A percentile compares a stretch with the other conserved stretches of the same genome.
Evolutionary conservation across 768 basidiomycete genomes (phyloP).

Genomic region (Saitozyma podzolica): DNA sequence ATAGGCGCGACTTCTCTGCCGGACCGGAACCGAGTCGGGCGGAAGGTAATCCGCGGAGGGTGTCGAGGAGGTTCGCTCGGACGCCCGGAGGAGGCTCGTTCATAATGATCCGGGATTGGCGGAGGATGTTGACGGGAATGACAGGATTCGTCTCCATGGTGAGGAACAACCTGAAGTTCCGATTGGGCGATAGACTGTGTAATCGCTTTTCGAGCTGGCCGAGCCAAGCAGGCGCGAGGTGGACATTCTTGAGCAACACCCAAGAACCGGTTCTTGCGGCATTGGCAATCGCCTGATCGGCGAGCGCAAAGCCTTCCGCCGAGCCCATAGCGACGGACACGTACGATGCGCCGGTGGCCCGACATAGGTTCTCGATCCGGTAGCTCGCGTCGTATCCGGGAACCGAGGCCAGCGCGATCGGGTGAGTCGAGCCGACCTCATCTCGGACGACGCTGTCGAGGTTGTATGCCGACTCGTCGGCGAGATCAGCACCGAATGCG

Average conservation of each 20-base stretch:
- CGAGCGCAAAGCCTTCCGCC: constrained; percentile 91
- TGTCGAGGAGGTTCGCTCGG: constrained; percentile 93
- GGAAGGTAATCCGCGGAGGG: constrained; percentile 70
- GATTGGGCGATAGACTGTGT: constrained; percentile 83
- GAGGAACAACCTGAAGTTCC: constrained; percentile 92
- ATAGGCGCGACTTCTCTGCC: constrained; percentile 84
- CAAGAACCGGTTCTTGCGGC: constrained; percentile 91
- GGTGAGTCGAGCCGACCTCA: constrained; percentile 77
- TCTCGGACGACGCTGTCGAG: constrained; percentile 73
- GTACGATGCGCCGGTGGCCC: constrained; percentile 69
- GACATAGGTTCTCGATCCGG: constrained; percentile 55
- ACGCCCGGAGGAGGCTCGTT: constrained; percentile 97
- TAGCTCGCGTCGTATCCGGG: constrained; percentile 99
- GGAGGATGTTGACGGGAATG: constrained; percentile 93
- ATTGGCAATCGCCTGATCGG: constrained; percentile 90
- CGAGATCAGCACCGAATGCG: constrained; percentile 80
- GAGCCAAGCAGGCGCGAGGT: constrained; percentile 92
- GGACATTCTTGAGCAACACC: constrained; percentile 97
- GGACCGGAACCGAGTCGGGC: constrained; percentile 76
- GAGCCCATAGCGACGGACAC: constrained; percentile 97
- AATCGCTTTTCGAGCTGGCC: constrained; percentile 94
- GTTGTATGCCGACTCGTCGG: constrained; percentile 70
- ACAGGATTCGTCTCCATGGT: constrained; percentile 96
- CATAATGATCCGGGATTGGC: constrained; percentile 95
- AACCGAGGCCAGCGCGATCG: constrained; percentile 86